These are phyloP conservation scores for Yamadazyma triangularis DNA, from an alignment of 1,139 yeast genomes.

Conservation along the genomic window DNA sequence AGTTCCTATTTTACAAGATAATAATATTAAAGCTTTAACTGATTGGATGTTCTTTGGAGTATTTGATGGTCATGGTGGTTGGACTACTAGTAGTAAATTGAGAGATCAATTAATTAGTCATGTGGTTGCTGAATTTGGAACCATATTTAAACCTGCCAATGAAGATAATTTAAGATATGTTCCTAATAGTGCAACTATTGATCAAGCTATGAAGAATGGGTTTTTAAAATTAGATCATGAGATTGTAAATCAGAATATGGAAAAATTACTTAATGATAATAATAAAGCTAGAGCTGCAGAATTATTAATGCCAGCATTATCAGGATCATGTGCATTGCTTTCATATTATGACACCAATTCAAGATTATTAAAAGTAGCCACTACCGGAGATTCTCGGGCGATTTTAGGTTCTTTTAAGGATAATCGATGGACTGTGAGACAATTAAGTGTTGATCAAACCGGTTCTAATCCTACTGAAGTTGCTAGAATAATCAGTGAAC, in stretches of 20 bases:
- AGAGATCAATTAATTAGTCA: constrained; percentile 72
- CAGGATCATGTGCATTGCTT: constrained; percentile 91
- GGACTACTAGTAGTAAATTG: constrained; percentile 83
- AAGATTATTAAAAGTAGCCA: constrained; percentile 77
- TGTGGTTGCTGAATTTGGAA: constrained; percentile 74
- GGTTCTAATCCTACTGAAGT: constrained; percentile 90
- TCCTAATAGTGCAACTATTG: constrained; percentile 66
- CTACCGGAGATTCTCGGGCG: constrained; percentile 95
- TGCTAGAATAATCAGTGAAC: constrained; percentile 76
- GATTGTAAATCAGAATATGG: constrained; percentile 73
- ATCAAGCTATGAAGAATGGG: constrained; percentile 76
- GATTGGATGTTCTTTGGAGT: constrained; percentile 97
- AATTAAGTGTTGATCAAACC: constrained; percentile 88
- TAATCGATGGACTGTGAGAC: constrained; percentile 83
- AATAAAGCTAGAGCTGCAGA: constrained; percentile 63
- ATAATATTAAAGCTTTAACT: constrained; percentile 51
- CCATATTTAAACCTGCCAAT: constrained; percentile 54
- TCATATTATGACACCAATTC: constrained; percentile 81
- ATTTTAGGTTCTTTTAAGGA: constrained; percentile 70
- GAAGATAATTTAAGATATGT: constrained; percentile 48
- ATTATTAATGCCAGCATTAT: constrained; percentile 83
- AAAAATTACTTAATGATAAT: constrained; percentile 60
- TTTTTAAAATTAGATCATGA: constrained; percentile 82
- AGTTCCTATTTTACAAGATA: constrained; percentile 61
- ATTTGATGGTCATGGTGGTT: constrained; percentile 97